phyloP scores from a whole-genome alignment of 23 red algal genomes.

The Gracilaria vermiculophylla region DNA sequence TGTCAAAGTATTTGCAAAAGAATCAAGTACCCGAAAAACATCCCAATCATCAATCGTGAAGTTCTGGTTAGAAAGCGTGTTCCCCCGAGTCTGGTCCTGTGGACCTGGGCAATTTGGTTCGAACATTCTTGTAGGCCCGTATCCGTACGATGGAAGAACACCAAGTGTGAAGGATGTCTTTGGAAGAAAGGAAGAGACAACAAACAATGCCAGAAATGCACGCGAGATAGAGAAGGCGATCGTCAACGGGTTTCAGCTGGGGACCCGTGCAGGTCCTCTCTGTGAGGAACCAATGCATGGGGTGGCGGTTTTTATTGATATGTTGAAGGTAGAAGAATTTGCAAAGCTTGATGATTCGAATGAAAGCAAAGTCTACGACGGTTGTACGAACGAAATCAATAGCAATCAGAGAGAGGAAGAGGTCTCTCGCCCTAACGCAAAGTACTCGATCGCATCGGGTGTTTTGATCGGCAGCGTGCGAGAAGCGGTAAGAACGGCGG shows the following conservation, averaged over 20 bases:
- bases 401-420: not conserved
- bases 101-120: constrained; percentile 76
- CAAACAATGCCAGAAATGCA: not conserved
- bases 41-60: not conserved
- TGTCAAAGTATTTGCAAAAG: constrained; percentile 41
- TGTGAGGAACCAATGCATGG: constrained; percentile 97
- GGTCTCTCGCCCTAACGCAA: not conserved
- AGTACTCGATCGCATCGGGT: not conserved
- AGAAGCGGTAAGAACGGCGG: constrained; percentile 67
- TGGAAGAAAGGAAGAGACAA: not conserved
- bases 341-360: not conserved
- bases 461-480: constrained; percentile 63
- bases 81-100: constrained; percentile 43
- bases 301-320: constrained; percentile 70
- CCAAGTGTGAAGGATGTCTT: not conserved
- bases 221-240: constrained; percentile 74
- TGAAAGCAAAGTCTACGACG: not conserved
- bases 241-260: constrained; percentile 91
- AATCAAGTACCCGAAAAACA: not conserved
- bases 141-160: constrained; percentile 4
- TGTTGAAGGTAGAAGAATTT: not conserved
- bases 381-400: not conserved
- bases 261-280: constrained; percentile 78
- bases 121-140: constrained; percentile 87
- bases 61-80: constrained; percentile 42